Evolutionary conservation across 1,284 basidiomycete species (phyloP), one percentile per base, ranked within the genome.

Genomic region (Cystobasidium slooffiae): DNA sequence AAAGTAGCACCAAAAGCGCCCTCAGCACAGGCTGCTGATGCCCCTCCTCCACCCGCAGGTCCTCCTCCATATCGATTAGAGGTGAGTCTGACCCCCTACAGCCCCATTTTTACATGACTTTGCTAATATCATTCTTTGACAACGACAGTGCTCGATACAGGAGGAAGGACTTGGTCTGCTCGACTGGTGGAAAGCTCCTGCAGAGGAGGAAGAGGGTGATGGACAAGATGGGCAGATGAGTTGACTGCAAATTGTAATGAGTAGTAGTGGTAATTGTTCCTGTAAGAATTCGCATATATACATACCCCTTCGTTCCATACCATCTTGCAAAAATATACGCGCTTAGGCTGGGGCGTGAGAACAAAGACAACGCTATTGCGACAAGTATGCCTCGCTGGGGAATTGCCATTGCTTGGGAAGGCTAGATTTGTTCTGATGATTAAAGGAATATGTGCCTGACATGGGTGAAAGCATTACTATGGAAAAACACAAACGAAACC

Each of bases 151-250:
- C 72, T 93, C 93, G 3, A 94, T 97, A 77, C 88, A 88, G 6
- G 94, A 95, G 81, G 91, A 93, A 80, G 95, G 95, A 0, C 83
- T 96, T 3, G 95, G 94, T 0, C 79, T 86, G 9, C 80, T 85
- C 6, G 83, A 83, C 7, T 88, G 87, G 87, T 87, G 86, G 86
- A 80, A 81, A 18, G 82, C 81, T 10, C 80, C 80, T 6, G 82
- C 82, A 39, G 83, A 81, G 41, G 83, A 44, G 9, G 74, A 67
- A 31, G 74, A 58, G 10, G 55, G 58, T 24, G 59, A 52, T 55
- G 73, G 67, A 64, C 58, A 72, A 18, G 52, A 31, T 53, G 39
- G 41, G 16, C 61, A 46, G 55, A 43, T 10, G 10, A 22, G 41
- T 43, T 10, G 12, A 49, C 12, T 49, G 46, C 46, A n/a, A 49